Evolutionary conservation across 306 rosid genomes (phyloP).

Genomic region (Inga leiocalycina): DNA sequence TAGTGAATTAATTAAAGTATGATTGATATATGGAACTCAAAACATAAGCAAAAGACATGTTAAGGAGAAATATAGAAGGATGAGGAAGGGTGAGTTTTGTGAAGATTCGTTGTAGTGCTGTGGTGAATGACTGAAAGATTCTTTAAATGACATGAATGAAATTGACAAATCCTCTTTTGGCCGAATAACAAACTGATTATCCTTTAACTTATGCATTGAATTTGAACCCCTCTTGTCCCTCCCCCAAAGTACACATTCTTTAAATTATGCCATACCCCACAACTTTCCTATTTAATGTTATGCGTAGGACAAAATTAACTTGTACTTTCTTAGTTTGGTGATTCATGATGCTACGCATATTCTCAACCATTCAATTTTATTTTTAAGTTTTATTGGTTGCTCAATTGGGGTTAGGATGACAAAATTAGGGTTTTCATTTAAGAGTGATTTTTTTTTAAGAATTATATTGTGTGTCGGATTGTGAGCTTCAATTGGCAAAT

Average conservation of each 20-base stretch:
- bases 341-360: neutral
- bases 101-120: conserved; percentile 6
- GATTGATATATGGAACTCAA: neutral
- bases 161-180: conserved; percentile 2
- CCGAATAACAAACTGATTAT: neutral
- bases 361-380: neutral
- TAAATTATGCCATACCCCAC: neutral
- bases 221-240: neutral
- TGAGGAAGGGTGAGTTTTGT: neutral
- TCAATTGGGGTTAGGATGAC: neutral
- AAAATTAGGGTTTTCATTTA: neutral
- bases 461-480: too few species aligned
- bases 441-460: neutral
- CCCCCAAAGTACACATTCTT: neutral
- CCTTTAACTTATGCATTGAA: conserved; percentile 22
- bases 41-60: neutral
- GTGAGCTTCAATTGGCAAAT: too few species aligned
- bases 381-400: neutral
- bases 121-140: conserved; percentile 19
- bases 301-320: neutral
- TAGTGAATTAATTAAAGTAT: neutral
- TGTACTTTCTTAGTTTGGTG: neutral
- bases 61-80: neutral
- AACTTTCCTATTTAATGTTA: neutral
- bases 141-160: conserved; percentile 5